These are phyloP conservation scores for Phytophthora capsici DNA, from an alignment of 352 stramenopile genomes.

Conservation along the genomic window DNA sequence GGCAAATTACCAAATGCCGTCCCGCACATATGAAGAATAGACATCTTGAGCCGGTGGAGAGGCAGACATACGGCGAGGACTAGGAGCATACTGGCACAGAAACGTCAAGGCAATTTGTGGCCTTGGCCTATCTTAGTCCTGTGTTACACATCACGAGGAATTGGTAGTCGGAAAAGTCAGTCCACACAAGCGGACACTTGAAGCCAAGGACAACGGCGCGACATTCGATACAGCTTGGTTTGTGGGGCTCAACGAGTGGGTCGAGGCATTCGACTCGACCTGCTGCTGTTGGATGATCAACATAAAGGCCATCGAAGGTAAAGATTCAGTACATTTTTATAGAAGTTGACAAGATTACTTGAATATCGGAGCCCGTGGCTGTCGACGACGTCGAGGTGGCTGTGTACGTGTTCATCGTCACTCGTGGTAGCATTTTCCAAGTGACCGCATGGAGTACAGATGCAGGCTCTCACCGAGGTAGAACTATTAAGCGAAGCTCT, in stretches of 20 bases:
- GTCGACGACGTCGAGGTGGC: constrained; percentile 20
- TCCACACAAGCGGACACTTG: constrained; percentile 27
- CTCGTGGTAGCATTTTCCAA: constrained; percentile 20
- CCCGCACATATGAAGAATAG: constrained; percentile 1
- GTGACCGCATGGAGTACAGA: constrained; percentile 23
- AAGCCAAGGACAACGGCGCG: constrained; percentile 4
- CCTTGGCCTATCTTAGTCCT: constrained; percentile 21
- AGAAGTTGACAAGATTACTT: constrained; percentile 10
- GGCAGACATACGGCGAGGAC: constrained; percentile 29
- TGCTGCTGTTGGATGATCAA: not conserved
- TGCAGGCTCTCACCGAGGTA: constrained; percentile 2
- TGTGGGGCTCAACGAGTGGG: constrained; percentile 10
- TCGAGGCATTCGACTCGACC: not conserved
- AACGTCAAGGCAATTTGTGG: constrained; percentile 29
- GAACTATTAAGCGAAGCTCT: not conserved
- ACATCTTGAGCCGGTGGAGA: constrained; percentile 27
- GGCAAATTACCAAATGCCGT: constrained; percentile 26
- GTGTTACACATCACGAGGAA: constrained; percentile 31
- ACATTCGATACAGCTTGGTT: constrained; percentile 4
- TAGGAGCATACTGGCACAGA: constrained; percentile 13
- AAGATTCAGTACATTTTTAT: not conserved
- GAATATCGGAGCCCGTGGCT: constrained; percentile 2
- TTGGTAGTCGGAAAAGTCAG: constrained; percentile 25
- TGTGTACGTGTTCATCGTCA: constrained; percentile 15
- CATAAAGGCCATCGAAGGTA: not conserved